A percentile compares a stretch with the other conserved stretches of the same genome.
Evolutionary conservation across 2,329 filamentous ascomycete genomes (phyloP).

Genomic region (Penicillium sp.): DNA sequence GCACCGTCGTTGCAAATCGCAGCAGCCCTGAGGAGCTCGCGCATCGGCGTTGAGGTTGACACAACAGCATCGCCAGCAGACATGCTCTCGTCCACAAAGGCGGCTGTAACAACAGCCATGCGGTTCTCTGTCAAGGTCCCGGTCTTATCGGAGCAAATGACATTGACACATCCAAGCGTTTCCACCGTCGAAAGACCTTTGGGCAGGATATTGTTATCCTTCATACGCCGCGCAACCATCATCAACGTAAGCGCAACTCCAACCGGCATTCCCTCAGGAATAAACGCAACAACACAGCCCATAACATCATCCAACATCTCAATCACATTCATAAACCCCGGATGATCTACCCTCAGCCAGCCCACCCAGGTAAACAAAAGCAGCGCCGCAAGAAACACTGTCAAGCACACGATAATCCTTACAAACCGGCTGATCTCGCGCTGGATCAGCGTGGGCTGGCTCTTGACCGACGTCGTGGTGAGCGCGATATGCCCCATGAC

Average conservation of each 20-base stretch:
- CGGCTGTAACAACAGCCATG: constrained; percentile 68
- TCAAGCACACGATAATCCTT: constrained; percentile 63
- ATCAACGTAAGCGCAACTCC: constrained; percentile 68
- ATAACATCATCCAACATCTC: constrained; percentile 71
- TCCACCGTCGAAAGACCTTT: constrained; percentile 77
- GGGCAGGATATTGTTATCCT: constrained; percentile 70
- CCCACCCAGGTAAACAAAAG: constrained; percentile 57
- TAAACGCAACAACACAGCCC: constrained; percentile 69
- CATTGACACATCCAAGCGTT: constrained; percentile 69
- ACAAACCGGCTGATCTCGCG: constrained; percentile 72
- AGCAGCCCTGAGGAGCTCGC: constrained; percentile 59
- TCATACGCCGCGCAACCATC: constrained; percentile 73
- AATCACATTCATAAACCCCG: constrained; percentile 67
- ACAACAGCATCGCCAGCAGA: constrained; percentile 49
- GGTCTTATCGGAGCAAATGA: constrained; percentile 76
- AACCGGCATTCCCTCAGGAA: constrained; percentile 72
- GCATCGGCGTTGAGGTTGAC: constrained; percentile 42
- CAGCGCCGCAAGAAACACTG: constrained; percentile 57
- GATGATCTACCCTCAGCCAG: constrained; percentile 64
- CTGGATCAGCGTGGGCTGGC: constrained; percentile 65
- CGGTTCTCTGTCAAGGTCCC: constrained; percentile 60
- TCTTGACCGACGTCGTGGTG: constrained; percentile 67
- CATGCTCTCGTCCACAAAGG: constrained; percentile 53
- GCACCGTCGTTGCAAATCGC: constrained; percentile 71
- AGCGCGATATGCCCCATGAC: constrained; percentile 75